phyloP scores from a whole-genome alignment of 768 basidiomycete species.

The Sporobolomyces roseus region DNA sequence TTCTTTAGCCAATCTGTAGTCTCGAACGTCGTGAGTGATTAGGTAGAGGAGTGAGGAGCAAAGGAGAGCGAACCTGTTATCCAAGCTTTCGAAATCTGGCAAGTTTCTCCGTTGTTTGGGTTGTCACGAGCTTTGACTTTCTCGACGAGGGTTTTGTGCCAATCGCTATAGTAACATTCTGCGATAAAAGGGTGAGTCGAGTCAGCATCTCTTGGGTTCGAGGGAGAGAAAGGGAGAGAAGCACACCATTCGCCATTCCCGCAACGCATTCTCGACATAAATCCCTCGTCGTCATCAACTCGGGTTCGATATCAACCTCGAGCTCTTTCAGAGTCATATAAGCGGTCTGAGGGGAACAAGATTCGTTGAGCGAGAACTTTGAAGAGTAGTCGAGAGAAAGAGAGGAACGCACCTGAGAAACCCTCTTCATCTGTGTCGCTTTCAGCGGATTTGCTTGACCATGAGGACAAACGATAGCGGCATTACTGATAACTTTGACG shows the following conservation, averaged over 20 bases:
- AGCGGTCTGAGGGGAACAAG: not conserved
- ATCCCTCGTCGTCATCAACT: conserved; percentile 53
- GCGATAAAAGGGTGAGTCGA: not conserved
- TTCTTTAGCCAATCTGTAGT: conserved; percentile 68
- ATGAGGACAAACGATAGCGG: conserved; percentile 63
- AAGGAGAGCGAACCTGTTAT: conserved; percentile 58
- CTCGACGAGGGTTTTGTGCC: not conserved
- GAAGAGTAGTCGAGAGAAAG: not conserved
- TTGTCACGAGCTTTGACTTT: conserved; percentile 24
- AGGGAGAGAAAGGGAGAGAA: not conserved
- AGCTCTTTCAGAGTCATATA: conserved; percentile 50
- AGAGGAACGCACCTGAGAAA: conserved; percentile 55
- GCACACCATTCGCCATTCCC: conserved; percentile 26
- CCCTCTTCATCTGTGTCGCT: conserved; percentile 63
- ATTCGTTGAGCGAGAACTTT: not conserved
- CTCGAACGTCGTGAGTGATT: not conserved
- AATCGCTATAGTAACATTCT: conserved; percentile 16
- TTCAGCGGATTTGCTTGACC: conserved; percentile 61
- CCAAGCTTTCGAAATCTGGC: conserved; percentile 78
- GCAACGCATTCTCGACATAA: conserved; percentile 64
- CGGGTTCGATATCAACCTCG: conserved; percentile 56
- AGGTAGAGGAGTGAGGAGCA: not conserved
- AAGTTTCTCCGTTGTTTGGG: conserved; percentile 52
- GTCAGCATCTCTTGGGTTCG: not conserved
- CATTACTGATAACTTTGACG: conserved; percentile 44